Conservation (phyloP, 768 basidiomycete genomes). For the Gloeopeniophorella convolvens region DNA sequence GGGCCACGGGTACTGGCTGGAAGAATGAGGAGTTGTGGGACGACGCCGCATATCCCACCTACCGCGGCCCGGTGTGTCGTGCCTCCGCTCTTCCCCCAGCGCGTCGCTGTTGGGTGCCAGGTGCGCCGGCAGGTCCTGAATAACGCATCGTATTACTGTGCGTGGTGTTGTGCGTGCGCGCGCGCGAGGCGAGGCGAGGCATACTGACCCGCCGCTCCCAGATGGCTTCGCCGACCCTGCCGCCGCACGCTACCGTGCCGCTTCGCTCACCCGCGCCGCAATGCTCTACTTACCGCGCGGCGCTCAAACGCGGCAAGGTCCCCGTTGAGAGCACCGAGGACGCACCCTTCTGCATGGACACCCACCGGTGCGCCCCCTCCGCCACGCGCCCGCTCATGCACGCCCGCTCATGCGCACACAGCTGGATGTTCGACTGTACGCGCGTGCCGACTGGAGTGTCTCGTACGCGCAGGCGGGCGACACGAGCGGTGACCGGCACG, state of each 20-base stretch:
- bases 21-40: slow-evolving; percentile 99
- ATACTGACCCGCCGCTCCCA: no score
- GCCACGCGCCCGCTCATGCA: no score
- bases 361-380: slow-evolving; percentile 50
- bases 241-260: slow-evolving; percentile 58
- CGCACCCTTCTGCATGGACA: slow-evolving; percentile 78
- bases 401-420: no score
- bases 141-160: slow-evolving; percentile 94
- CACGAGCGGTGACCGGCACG: slow-evolving; percentile 60
- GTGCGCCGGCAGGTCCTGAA: slow-evolving; percentile 62
- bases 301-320: slow-evolving; percentile 59
- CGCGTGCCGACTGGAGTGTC: slow-evolving; percentile 77
- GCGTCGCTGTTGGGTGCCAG: slow-evolving; percentile 2
- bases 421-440: slow-evolving; percentile 92
- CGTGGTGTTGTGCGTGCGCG: slow-evolving; percentile 1
- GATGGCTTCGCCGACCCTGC: slow-evolving; percentile 61
- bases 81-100: not conserved
- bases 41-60: slow-evolving; percentile 71
- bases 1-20: slow-evolving; percentile 71
- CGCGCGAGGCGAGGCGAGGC: no score
- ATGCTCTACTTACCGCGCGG: slow-evolving; percentile 72
- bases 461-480: slow-evolving; percentile 57
- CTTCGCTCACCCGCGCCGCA: slow-evolving; percentile 59
- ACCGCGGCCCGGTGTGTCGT: slow-evolving; percentile 74
- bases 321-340: slow-evolving; percentile 62